Evolutionary conservation across 2,329 filamentous ascomycete species (phyloP).

Genomic region (Orbilia ellipsospora): DNA sequence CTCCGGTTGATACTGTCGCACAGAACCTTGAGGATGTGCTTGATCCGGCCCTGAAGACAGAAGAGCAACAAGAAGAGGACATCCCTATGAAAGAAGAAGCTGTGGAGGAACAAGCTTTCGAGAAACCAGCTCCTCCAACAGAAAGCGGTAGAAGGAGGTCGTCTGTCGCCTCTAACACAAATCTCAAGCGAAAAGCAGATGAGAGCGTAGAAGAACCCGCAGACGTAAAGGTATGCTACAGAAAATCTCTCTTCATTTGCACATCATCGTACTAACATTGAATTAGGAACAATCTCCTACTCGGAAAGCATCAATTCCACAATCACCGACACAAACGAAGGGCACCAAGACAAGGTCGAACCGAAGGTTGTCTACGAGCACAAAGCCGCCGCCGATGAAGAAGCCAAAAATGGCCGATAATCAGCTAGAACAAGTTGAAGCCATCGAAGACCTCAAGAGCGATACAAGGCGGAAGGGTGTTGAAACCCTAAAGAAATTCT

Average conservation of each 20-base stretch:
- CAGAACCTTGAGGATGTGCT: slow-evolving; percentile 34
- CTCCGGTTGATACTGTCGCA: slow-evolving; percentile 10
- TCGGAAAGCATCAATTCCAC: slow-evolving; percentile 35
- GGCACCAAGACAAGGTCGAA: slow-evolving; percentile 35
- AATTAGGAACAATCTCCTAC: slow-evolving; percentile 42
- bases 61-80: slow-evolving; percentile 23
- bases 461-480: slow-evolving; percentile 43
- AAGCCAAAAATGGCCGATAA: slow-evolving; percentile 53
- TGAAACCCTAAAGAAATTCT: slow-evolving; percentile 41
- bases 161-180: slow-evolving; percentile 29
- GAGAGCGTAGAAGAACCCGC: slow-evolving; percentile 39
- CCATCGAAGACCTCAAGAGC: slow-evolving; percentile 36
- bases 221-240: slow-evolving; percentile 34
- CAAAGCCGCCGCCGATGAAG: slow-evolving; percentile 42
- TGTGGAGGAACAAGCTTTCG: slow-evolving; percentile 18
- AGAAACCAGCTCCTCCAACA: slow-evolving; percentile 30
- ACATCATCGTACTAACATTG: slow-evolving; percentile 13
- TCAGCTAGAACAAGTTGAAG: slow-evolving; percentile 41
- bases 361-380: slow-evolving; percentile 29
- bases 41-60: slow-evolving; percentile 31
- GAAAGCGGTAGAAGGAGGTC: slow-evolving; percentile 28
- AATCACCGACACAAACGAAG: slow-evolving; percentile 45
- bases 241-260: no score
- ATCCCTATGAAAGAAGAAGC: slow-evolving; percentile 37
- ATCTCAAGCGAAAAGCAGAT: slow-evolving; percentile 46